phyloP scores from a whole-genome alignment of 805 yeast species.

The Candida coquimbonensis region DNA sequence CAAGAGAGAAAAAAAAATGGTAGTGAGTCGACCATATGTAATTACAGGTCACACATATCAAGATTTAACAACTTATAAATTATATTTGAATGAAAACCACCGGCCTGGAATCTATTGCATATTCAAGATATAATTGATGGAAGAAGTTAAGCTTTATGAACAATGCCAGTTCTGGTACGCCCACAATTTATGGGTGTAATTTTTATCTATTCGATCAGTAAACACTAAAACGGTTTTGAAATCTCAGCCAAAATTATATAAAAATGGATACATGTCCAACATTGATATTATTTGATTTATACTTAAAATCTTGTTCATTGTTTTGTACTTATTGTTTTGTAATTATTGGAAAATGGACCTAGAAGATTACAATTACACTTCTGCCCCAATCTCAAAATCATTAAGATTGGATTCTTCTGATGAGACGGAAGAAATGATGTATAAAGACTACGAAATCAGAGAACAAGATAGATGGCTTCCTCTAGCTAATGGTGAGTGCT shows the following conservation, averaged over 20 bases:
- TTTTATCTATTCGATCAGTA: conserved; percentile 17
- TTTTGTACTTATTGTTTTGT: not conserved
- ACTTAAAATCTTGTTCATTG: no score
- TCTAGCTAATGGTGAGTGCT: conserved; percentile 50
- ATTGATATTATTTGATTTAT: no score
- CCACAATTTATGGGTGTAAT: not conserved
- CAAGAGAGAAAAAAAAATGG: no score
- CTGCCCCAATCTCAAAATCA: conserved; percentile 4
- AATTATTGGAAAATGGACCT: not conserved
- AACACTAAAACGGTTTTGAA: not conserved
- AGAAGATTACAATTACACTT: conserved; percentile 7
- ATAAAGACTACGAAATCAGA: conserved; percentile 41
- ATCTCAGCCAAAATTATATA: no score
- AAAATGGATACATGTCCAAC: not conserved
- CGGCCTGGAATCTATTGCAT: no score
- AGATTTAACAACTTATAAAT: no score
- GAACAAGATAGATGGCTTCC: conserved; percentile 83
- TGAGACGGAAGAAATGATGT: conserved; percentile 5
- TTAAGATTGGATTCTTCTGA: not conserved
- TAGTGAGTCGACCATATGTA: no score
- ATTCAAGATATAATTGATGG: not conserved
- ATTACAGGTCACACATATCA: no score
- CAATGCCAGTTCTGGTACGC: not conserved
- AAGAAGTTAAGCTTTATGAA: not conserved
- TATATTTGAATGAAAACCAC: no score